Evolutionary conservation across 345 rosid genomes (phyloP), one percentile per base, ranked within the genome.

Genomic region (Gossypium anomalum): DNA sequence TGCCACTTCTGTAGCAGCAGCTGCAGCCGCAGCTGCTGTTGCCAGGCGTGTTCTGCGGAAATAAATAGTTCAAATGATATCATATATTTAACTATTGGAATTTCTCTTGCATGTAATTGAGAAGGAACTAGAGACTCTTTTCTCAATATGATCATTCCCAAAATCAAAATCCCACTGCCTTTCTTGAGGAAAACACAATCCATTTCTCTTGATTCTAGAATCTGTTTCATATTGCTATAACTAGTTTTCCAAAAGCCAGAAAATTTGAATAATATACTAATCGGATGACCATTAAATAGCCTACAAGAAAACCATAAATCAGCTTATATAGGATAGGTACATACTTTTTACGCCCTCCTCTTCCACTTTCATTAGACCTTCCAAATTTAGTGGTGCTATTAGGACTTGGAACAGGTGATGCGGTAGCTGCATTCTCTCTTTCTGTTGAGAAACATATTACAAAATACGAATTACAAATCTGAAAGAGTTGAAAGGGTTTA

Each of bases 291-390:
- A 69, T 4, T 51, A 16, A 60, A 67, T 25, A 64, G 9, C 15
- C 51, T 25, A 68, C 2, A 22, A 56, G 52, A 73, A 41, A 63
- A 76, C 41, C 41, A 51, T 19, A 74, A 72, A 52, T 17, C 68
- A 72, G 57, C 60, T 66, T 49, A 59, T 71, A 3, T 49, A 68
- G 53, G 75, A 81, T 56, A 72, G 79, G 65, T 52, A 61, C 75
- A 38, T 90, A 95, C 99, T 91, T 95, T 84, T 91, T 95, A 66
- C 97, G 98, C 67, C 98, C 97, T 77, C 97, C 94, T 90, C 99
- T 83, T 68, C 99, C 90, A 76, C 92, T 76, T 78, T 92, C 98
- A 77, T 83, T 66, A 17, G 83, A 72, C 84, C 86, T 93, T 82
- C 92, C 94, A 22, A 87, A 80, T 87, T 86, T 90, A n/a, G 78